These are phyloP conservation scores for Rhodotorula sp. DNA, from an alignment of 1,284 basidiomycete genomes.

Conservation along the genomic window DNA sequence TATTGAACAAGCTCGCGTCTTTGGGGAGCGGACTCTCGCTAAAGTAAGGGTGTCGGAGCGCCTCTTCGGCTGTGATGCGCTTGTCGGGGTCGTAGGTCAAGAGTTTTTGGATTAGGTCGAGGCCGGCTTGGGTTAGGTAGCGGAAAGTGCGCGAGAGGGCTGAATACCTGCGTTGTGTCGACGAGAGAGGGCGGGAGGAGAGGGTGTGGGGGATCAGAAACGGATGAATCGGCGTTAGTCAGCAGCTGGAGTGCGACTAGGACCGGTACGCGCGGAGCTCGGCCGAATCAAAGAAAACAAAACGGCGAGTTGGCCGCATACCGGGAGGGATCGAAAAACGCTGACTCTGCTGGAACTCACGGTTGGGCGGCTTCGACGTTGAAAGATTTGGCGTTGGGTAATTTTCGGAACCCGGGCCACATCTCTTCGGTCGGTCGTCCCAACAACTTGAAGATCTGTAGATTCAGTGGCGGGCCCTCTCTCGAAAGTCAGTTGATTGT, in stretches of 20 bases:
- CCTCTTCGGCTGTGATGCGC: constrained; percentile 96
- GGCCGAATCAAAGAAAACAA: too few relatives aligned
- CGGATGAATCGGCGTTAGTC: not conserved
- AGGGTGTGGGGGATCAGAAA: too few relatives aligned
- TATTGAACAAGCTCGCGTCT: constrained; percentile 94
- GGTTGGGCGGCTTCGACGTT: constrained; percentile 54
- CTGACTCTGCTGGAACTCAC: constrained; percentile 35
- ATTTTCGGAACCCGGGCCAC: constrained; percentile 78
- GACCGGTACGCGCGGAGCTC: too few relatives aligned
- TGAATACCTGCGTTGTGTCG: constrained; percentile 70
- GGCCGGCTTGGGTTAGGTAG: constrained; percentile 78
- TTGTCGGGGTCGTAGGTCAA: constrained; percentile 91
- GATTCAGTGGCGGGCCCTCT: not conserved
- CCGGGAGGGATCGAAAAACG: too few relatives aligned
- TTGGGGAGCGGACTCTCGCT: constrained; percentile 93
- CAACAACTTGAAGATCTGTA: constrained; percentile 76
- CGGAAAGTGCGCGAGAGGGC: constrained; percentile 83
- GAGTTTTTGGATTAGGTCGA: constrained; percentile 94
- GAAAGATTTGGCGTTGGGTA: constrained; percentile 77
- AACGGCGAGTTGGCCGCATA: too few relatives aligned
- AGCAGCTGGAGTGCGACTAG: not conserved
- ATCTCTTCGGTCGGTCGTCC: constrained; percentile 78
- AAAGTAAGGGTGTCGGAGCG: constrained; percentile 92
- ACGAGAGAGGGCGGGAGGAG: too few relatives aligned
- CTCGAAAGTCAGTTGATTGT: too few relatives aligned